A percentile compares a stretch with the other conserved stretches of the same genome.
phyloP scores from a whole-genome alignment of 148 eudicot genomes.

The Gaultheria prostrata region DNA sequence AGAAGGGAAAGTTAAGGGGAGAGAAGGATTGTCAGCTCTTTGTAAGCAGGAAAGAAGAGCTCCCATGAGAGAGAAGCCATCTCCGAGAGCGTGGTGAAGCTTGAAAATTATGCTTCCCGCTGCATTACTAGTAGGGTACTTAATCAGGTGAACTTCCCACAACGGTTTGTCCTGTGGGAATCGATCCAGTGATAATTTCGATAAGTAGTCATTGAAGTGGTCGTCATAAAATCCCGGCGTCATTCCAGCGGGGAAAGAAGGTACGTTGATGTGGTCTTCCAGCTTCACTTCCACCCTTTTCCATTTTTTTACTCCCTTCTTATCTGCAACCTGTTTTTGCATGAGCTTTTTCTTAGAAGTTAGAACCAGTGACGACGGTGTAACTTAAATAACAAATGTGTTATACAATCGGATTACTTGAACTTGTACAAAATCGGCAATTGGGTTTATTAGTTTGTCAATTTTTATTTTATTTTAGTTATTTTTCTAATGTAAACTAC shows the following conservation, averaged over 20 bases:
- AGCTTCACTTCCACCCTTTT: constrained; percentile 62
- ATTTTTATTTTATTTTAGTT: too few species aligned
- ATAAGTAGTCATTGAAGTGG: constrained; percentile 44
- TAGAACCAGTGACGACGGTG: neutral
- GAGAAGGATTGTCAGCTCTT: constrained; percentile 64
- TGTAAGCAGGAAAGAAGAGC: constrained; percentile 85
- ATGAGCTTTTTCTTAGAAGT: neutral
- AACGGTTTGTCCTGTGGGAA: constrained; percentile 61
- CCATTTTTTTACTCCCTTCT: constrained; percentile 61
- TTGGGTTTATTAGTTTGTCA: too few species aligned
- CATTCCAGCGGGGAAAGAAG: constrained; percentile 37
- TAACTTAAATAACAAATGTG: too few species aligned
- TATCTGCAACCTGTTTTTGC: constrained; percentile 51
- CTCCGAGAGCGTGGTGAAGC: constrained; percentile 83
- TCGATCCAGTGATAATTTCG: constrained; percentile 48
- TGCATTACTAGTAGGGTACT: constrained; percentile 68
- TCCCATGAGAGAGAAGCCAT: constrained; percentile 85
- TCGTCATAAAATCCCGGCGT: constrained; percentile 45
- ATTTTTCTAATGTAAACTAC: too few species aligned
- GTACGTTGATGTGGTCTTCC: constrained; percentile 49
- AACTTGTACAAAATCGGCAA: too few species aligned
- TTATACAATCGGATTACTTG: too few species aligned
- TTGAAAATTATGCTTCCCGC: constrained; percentile 60
- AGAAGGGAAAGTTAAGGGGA: constrained; percentile 58
- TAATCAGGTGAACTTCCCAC: constrained; percentile 72